Conservation (phyloP, 73 alveolate species). For the Paramecium sexaurelia region DNA sequence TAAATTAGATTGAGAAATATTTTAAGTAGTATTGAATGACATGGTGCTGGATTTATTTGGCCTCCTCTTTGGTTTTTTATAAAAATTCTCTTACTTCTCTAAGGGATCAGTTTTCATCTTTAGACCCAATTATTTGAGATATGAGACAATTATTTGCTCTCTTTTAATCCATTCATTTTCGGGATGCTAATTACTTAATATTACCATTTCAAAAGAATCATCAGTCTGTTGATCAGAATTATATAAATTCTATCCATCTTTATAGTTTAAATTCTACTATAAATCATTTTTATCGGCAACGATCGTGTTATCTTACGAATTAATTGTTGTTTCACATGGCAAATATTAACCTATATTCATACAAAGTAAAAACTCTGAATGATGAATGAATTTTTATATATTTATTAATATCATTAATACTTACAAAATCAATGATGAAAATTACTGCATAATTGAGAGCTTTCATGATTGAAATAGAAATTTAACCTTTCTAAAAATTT, state of each 20-base stretch:
- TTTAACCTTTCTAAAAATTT: background rate
- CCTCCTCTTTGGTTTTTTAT: background rate
- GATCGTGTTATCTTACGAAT: background rate
- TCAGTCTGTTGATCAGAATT: background rate
- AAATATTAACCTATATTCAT: background rate
- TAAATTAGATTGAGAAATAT: background rate
- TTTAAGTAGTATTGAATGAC: background rate
- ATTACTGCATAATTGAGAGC: background rate
- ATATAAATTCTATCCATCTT: background rate
- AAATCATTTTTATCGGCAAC: background rate
- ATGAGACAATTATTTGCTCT: background rate
- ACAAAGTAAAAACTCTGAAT: background rate
- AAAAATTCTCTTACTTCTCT: constrained; percentile 2
- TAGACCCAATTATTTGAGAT: constrained; percentile 33
- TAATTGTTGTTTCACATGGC: constrained; percentile 12
- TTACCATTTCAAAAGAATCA: constrained; percentile 38
- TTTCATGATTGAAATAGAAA: background rate
- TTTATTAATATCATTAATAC: background rate
- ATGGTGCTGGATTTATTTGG: constrained; percentile 29
- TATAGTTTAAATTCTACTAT: background rate
- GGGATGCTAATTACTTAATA: background rate
- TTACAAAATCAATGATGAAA: background rate
- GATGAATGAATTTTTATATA: background rate
- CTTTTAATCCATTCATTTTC: constrained; percentile 31
- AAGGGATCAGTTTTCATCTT: constrained; percentile 38